phyloP scores from a whole-genome alignment of 2,329 filamentous ascomycete genomes.

The Xylaria sp. region DNA sequence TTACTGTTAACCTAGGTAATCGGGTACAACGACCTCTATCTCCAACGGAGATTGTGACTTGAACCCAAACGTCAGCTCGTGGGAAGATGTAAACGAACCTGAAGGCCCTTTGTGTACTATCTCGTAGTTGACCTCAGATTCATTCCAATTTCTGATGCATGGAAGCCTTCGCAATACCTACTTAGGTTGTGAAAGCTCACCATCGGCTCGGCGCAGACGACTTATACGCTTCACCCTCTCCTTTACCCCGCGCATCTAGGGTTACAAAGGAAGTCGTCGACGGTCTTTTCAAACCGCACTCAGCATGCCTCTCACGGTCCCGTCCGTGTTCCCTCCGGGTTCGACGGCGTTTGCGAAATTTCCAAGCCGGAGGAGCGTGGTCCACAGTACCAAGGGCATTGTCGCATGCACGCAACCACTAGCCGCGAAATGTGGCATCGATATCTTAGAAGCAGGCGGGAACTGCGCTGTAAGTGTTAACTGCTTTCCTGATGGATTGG shows the following conservation, averaged over 20 bases:
- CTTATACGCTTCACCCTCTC: background rate
- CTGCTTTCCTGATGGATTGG: background rate
- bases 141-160: background rate
- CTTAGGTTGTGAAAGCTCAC: background rate
- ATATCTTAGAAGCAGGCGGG: slow-evolving; percentile 82
- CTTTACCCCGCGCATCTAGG: slow-evolving; percentile 7
- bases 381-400: slow-evolving; percentile 91
- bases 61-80: background rate
- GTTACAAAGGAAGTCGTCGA: background rate
- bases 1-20: slow-evolving; percentile 15
- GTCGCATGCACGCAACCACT: slow-evolving; percentile 88
- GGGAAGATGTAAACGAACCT: background rate
- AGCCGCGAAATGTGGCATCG: slow-evolving; percentile 84
- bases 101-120: background rate
- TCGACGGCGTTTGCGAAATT: slow-evolving; percentile 63
- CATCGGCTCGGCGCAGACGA: background rate
- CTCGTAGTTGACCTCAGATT: background rate
- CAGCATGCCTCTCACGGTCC: slow-evolving; percentile 51
- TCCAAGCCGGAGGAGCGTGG: slow-evolving; percentile 82
- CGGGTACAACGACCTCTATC: slow-evolving; percentile 13
- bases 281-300: background rate
- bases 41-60: background rate
- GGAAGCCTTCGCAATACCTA: background rate
- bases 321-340: slow-evolving; percentile 50
- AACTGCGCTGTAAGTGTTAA: slow-evolving; percentile 79